Evolutionary conservation across 495 filamentous ascomycete species (phyloP).

Genomic region (Xylaria intraflava): DNA sequence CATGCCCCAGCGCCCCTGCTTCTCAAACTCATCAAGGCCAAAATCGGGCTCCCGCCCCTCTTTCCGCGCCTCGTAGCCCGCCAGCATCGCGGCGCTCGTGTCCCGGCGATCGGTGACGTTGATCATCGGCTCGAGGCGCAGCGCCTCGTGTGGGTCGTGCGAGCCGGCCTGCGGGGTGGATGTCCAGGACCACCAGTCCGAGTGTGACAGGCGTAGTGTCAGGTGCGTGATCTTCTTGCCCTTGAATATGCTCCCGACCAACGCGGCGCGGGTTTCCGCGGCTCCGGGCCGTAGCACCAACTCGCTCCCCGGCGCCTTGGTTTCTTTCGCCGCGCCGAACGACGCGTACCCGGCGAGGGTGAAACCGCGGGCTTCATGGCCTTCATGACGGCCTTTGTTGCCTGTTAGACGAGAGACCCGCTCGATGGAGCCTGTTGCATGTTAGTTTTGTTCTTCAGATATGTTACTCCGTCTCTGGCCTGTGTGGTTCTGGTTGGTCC

Average conservation of each 20-base stretch:
- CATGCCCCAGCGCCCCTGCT: conserved; percentile 20
- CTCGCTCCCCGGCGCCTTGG: not conserved
- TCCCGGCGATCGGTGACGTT: conserved; percentile 16
- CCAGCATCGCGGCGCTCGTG: conserved; percentile 16
- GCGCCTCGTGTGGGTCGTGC: conserved; percentile 5
- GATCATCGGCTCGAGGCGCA: conserved; percentile 26
- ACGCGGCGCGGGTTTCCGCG: not conserved
- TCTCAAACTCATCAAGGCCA: conserved; percentile 20
- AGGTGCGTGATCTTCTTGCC: conserved; percentile 23
- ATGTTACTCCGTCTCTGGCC: not conserved
- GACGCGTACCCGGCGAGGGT: conserved; percentile 11
- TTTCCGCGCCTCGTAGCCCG: conserved; percentile 21
- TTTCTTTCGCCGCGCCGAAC: conserved; percentile 9
- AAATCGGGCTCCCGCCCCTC: conserved; percentile 20
- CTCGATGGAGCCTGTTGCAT: conserved; percentile 16
- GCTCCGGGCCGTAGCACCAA: not conserved
- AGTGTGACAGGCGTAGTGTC: conserved; percentile 22
- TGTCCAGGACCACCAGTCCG: conserved; percentile 26
- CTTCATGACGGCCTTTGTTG: conserved; percentile 15
- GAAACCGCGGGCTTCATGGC: conserved; percentile 14
- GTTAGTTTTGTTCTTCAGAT: not conserved
- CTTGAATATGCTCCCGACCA: conserved; percentile 13
- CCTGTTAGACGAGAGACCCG: conserved; percentile 23
- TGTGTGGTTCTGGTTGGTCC: not conserved
- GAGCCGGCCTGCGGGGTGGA: not conserved